Base-by-base conservation (phyloP, 2,329 filamentous ascomycete genomes). In the Incumbomyces lentus region DNA sequence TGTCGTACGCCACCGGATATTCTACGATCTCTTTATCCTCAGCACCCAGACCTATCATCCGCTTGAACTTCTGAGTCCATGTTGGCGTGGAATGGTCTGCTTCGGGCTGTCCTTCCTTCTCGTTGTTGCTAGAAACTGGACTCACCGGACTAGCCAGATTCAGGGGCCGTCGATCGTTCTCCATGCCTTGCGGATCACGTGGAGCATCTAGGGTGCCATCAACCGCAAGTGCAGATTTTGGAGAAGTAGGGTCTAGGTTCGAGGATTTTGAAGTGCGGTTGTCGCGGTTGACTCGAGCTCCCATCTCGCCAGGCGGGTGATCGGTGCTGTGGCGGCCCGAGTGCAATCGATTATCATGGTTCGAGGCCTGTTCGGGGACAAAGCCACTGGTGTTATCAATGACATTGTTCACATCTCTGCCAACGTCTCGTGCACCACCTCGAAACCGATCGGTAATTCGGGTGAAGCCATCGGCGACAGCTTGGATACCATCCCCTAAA, bases 1-100 rank as follows among this genome's bases (percentile, higher is more conserved):
- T 63, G 51, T 84, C 78, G 58, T 76, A 79, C 0, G 83, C 78
- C 2, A 69, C 49, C 0, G 78, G 75, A 57, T 94, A 93, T 6
- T 67, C 62, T 17, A 58, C 50, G 2, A 26, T 32, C 16, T 48
- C 45, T 34, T 53, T 52, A 17, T 53, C 47, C 22, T 55, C 50
- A n/a, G 41, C 32, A 7, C 48, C 50, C 10, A 57, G 44, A 18
- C 52, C 54, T 29, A 56, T 45, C n/a, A 47, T 39, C 19, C 43
- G 51, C 34, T 47, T 49, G 36, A 57, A 19, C 37, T 55, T 55
- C 14, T 54, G 47, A 29, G 33, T 3, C 7, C 11, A 18, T 14
- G 42, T 37, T n/a, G 33, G 34, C 42, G 16, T n/a, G 17, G 42
- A 13, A 18, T 45, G 33, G 11, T 17, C 11, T 26, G 29, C 18